Conservation (phyloP, 495 filamentous ascomycete species). For the Aspergillus olivimuriae region DNA sequence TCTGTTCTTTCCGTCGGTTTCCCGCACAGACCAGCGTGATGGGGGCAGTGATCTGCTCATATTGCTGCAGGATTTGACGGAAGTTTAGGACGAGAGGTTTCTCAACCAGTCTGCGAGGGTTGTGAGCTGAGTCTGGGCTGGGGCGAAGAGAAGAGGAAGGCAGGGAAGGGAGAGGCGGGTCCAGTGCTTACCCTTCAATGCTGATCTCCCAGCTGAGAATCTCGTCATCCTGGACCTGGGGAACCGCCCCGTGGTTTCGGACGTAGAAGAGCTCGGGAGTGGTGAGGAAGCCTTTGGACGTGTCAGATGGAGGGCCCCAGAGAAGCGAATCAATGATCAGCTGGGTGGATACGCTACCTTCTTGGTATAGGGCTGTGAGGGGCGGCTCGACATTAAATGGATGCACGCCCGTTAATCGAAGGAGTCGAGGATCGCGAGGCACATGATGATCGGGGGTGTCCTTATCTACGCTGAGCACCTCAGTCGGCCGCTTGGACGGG, state of each 20-base stretch:
- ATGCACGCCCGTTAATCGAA: slow-evolving; percentile 84
- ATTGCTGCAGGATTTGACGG: slow-evolving; percentile 66
- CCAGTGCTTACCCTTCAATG: slow-evolving; percentile 63
- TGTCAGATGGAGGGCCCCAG: no score
- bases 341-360: slow-evolving; percentile 41
- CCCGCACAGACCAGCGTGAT: slow-evolving; percentile 92
- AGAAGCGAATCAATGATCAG: neutral
- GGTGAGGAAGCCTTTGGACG: slow-evolving; percentile 64
- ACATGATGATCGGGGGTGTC: slow-evolving; percentile 84
- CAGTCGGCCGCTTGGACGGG: slow-evolving; percentile 50
- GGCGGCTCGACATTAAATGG: slow-evolving; percentile 94
- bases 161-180: no score
- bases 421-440: slow-evolving; percentile 78
- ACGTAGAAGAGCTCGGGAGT: slow-evolving; percentile 93
- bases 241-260: slow-evolving; percentile 89
- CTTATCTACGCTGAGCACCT: slow-evolving; percentile 66
- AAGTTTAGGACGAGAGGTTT: slow-evolving; percentile 69
- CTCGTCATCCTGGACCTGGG: slow-evolving; percentile 63
- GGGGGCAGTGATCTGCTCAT: slow-evolving; percentile 79
- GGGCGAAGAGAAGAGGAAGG: no score
- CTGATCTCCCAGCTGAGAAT: slow-evolving; percentile 78
- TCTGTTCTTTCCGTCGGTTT: slow-evolving; percentile 92
- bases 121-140: no score
- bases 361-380: slow-evolving; percentile 69
- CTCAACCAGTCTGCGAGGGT: slow-evolving; percentile 52